Evolutionary conservation across 2,329 filamentous ascomycete species (phyloP), one percentile per base, ranked within the genome.

Genomic region (Mollisiaceae sp.): DNA sequence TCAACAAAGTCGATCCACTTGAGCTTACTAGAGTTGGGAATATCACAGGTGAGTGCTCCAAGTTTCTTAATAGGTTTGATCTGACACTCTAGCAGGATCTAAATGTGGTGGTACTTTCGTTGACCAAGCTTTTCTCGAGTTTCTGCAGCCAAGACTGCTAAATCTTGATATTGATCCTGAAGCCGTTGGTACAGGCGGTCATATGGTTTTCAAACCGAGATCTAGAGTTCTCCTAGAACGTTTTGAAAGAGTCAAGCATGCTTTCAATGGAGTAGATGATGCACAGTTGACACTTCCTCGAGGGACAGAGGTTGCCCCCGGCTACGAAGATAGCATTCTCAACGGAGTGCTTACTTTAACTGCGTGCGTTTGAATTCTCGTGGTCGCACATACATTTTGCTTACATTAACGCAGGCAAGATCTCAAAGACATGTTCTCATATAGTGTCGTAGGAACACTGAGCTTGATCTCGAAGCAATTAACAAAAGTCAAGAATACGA

Each of bases 41-140:
- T n/a, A 54, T 54, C 22, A 27, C 55, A 27, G 62, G 62, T 64
- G 20, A 52, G 20, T 63, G 1, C 24, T 50, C 41, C 14, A 36
- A 38, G 14, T 8, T 18, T 35, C 8, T n/a, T 12, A 11, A 22
- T 1, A 11, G 2, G 4, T 1, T 27, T 5, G 12, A 41, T 52
- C 36, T 24, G 20, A 55, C 58, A 11, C 4, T n/a, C 32, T 9
- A 39, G 3, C 27, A 64, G 62, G 62, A 54, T 43, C 9, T 4
- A 45, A 64, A 60, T 64, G 20, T 35, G 62, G 62, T 54, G 55
- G 39, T 20, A 64, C 62, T 2, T 64, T 59, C 20, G 36, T 64
- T 54, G 62, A 64, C 45, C 24, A 55, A 43, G 55, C 55, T 9
- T 64, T 64, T 24, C 55, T 64, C 12, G 35, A 60, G 20, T 64